These are phyloP conservation scores for Aspergillus novofumigatus DNA, from an alignment of 2,329 filamentous ascomycete species.

Conservation along the genomic window DNA sequence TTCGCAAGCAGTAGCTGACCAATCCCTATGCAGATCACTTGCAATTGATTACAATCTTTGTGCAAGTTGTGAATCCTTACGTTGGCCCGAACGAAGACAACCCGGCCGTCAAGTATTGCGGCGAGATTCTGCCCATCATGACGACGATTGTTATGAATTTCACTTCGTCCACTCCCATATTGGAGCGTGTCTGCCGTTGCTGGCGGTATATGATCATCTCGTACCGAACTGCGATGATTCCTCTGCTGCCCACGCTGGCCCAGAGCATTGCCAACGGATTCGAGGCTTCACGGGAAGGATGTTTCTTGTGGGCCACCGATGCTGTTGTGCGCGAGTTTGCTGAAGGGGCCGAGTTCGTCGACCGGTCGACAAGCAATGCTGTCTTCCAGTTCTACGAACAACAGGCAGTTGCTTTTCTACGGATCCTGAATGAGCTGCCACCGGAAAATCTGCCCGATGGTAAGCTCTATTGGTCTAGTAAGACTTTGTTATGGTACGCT, in stretches of 20 bases:
- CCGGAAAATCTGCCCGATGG: conserved; percentile 70
- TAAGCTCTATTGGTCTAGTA: conserved; percentile 29
- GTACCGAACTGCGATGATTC: conserved; percentile 83
- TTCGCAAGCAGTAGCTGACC: conserved; percentile 3
- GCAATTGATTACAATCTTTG: conserved; percentile 86
- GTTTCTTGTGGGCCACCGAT: conserved; percentile 97
- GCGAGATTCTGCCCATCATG: conserved; percentile 85
- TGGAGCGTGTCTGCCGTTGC: conserved; percentile 88
- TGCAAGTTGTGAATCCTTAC: conserved; percentile 72
- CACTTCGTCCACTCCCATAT: conserved; percentile 77
- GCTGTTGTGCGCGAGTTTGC: conserved; percentile 94
- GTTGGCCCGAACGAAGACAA: conserved; percentile 70
- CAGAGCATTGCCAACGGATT: conserved; percentile 86
- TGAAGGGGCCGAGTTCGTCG: conserved; percentile 80
- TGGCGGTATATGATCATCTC: conserved; percentile 98
- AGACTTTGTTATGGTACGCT: conserved; percentile 2
- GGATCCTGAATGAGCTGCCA: conserved; percentile 80
- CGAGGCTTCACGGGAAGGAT: conserved; percentile 79
- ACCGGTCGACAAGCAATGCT: conserved; percentile 73
- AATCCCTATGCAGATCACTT: conserved; percentile 63
- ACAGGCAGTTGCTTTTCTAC: conserved; percentile 84
- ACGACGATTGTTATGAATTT: conserved; percentile 86
- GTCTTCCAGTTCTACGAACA: conserved; percentile 95
- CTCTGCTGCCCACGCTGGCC: conserved; percentile 78
- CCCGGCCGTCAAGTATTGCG: conserved; percentile 92